phyloP scores from a whole-genome alignment of 2,329 filamentous ascomycete species.

The Thielaviopsis euricoi region DNA sequence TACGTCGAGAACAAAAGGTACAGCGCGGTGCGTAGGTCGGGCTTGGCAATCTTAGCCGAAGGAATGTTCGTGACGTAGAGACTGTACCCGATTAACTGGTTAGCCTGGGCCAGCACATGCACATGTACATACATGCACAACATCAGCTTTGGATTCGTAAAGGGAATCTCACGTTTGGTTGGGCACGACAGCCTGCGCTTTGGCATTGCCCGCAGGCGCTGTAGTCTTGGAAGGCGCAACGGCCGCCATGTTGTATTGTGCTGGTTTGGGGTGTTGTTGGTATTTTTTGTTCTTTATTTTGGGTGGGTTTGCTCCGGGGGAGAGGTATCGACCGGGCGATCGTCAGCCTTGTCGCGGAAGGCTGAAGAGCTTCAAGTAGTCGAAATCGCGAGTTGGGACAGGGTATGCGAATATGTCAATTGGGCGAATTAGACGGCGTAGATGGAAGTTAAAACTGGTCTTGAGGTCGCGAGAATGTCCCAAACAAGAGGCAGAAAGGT shows the following conservation, averaged over 20 bases:
- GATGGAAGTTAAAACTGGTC: background rate
- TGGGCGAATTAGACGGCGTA: background rate
- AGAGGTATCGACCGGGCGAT: conserved; percentile 19
- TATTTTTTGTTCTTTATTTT: no score
- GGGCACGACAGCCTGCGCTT: conserved; percentile 41
- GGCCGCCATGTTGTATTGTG: conserved; percentile 7
- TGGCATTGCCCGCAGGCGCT: conserved; percentile 18
- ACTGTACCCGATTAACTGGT: conserved; percentile 25
- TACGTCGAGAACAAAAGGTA: conserved; percentile 94
- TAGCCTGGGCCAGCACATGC: background rate
- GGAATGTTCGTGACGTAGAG: conserved; percentile 79
- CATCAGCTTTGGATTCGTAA: background rate
- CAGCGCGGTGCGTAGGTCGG: conserved; percentile 68
- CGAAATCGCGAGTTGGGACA: background rate
- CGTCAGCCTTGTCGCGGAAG: conserved; percentile 16
- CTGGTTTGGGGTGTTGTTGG: background rate
- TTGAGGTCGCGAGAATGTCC: background rate
- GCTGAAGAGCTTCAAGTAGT: background rate
- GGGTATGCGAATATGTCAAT: background rate
- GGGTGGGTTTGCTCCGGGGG: no score
- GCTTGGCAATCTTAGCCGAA: conserved; percentile 77
- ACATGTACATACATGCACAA: no score
- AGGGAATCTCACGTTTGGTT: conserved; percentile 55
- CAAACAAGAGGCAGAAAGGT: background rate
- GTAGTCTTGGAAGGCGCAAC: conserved; percentile 2